Percentiles rank a stretch among this genome's conserved stretches.
phyloP scores from a whole-genome alignment of 2,329 filamentous ascomycete species.

The Neopestalotiopsis sp. region DNA sequence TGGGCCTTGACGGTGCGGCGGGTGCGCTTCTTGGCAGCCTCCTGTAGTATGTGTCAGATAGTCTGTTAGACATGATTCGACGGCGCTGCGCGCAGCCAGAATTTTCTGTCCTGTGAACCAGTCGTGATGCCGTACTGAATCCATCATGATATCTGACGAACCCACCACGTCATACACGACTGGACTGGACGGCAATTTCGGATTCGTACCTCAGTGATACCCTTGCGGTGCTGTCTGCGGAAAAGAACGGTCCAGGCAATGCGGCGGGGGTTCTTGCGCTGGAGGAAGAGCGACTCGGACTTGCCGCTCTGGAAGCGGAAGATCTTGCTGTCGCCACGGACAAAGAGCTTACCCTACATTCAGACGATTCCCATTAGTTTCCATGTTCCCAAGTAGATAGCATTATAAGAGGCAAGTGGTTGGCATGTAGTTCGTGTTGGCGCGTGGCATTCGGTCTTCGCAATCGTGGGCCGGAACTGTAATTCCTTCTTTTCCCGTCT shows the following conservation, averaged over 20 bases:
- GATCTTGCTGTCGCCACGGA: conserved; percentile 99
- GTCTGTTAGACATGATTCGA: background rate
- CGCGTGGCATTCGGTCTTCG: background rate
- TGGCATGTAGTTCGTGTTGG: no score
- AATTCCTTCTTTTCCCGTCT: background rate
- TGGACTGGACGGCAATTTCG: background rate
- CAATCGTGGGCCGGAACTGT: conserved; percentile 10
- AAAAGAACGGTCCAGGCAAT: conserved; percentile 99
- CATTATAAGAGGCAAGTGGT: background rate
- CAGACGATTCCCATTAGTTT: conserved; percentile 21
- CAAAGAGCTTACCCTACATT: conserved; percentile 94
- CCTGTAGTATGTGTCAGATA: conserved; percentile 67
- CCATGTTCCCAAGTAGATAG: background rate
- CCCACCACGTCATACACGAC: background rate
- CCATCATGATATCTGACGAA: background rate
- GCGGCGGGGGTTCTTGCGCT: conserved; percentile 99
- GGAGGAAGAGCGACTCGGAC: conserved; percentile 99
- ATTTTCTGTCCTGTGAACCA: background rate
- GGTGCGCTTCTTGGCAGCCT: conserved; percentile 99
- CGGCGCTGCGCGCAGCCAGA: background rate
- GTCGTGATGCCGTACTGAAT: background rate
- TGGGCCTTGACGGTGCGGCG: conserved; percentile 98
- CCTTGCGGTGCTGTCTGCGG: conserved; percentile 99
- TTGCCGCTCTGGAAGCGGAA: conserved; percentile 99
- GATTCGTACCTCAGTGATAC: conserved; percentile 93